Conservation (phyloP, 192 early-diverging fungal genomes). For the Oehlia diaphana region DNA sequence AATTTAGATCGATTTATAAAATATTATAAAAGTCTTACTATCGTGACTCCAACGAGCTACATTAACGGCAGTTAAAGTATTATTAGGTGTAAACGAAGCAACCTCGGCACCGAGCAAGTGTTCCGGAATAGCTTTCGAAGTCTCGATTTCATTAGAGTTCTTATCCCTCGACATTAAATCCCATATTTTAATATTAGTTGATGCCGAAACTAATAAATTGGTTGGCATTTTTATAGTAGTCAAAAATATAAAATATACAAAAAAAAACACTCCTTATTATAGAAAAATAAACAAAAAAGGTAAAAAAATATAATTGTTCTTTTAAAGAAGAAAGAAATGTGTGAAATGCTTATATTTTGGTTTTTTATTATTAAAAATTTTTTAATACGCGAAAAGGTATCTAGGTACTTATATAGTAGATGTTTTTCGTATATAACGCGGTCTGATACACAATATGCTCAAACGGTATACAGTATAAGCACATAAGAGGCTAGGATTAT, state of each 20-base stretch:
- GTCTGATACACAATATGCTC: too few relatives aligned
- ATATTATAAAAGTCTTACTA: not conserved
- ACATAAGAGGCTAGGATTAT: too few relatives aligned
- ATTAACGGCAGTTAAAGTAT: constrained; percentile 9
- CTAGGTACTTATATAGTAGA: too few relatives aligned
- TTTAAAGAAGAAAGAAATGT: too few relatives aligned
- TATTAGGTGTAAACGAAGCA: constrained; percentile 7
- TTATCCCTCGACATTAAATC: not conserved
- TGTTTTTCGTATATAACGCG: too few relatives aligned
- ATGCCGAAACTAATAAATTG: constrained; percentile 20
- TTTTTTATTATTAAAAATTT: too few relatives aligned
- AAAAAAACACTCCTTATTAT: not conserved
- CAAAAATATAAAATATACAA: not conserved
- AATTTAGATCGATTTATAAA: not conserved
- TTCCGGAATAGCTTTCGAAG: not conserved
- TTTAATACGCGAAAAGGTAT: too few relatives aligned
- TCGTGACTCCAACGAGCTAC: constrained; percentile 27
- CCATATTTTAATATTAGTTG: constrained; percentile 26
- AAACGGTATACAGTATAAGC: too few relatives aligned
- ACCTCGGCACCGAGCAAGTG: constrained; percentile 11
- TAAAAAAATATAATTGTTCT: too few relatives aligned
- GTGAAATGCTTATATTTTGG: too few relatives aligned
- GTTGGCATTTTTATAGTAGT: not conserved
- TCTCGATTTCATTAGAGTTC: not conserved
- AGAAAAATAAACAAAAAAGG: too few relatives aligned